Evolutionary conservation across 257 asterid genomes (phyloP).

Genomic region (Verbascum thapsus): DNA sequence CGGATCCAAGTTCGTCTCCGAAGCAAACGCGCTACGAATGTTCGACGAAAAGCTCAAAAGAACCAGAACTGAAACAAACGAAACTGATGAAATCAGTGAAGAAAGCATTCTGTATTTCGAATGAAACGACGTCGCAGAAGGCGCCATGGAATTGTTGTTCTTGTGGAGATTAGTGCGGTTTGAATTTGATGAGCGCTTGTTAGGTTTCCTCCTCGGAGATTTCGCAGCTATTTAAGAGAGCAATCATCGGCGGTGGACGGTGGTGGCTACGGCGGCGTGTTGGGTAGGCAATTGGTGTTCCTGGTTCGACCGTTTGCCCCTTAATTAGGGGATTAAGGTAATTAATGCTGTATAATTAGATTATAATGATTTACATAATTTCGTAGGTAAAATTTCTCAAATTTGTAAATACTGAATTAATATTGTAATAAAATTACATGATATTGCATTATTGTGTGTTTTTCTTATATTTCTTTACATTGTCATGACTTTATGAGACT

Average conservation of each 20-base stretch:
- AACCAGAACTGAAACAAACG: conserved; percentile 34
- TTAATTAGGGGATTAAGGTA: background rate
- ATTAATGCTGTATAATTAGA: background rate
- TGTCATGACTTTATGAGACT: too few relatives aligned
- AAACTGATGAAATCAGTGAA: conserved; percentile 36
- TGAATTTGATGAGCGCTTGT: conserved; percentile 32
- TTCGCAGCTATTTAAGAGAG: conserved; percentile 43
- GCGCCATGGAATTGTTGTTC: conserved; percentile 35
- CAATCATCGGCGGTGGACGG: conserved; percentile 33
- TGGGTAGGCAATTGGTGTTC: conserved; percentile 27
- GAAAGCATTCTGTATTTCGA: conserved; percentile 36
- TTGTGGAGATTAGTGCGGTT: conserved; percentile 32
- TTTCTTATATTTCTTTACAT: too few relatives aligned
- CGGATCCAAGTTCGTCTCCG: conserved; percentile 33
- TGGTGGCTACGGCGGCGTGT: conserved; percentile 20
- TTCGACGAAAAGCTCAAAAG: conserved; percentile 41
- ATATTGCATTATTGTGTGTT: too few relatives aligned
- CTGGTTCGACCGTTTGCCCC: conserved; percentile 26
- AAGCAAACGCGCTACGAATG: conserved; percentile 30
- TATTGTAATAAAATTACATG: too few relatives aligned
- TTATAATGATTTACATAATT: too few relatives aligned
- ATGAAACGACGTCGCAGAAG: conserved; percentile 35
- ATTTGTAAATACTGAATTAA: too few relatives aligned
- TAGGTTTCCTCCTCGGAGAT: conserved; percentile 45
- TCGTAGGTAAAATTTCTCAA: too few relatives aligned